phyloP scores from a whole-genome alignment of 768 basidiomycete species.

The Royoungia palumana region DNA sequence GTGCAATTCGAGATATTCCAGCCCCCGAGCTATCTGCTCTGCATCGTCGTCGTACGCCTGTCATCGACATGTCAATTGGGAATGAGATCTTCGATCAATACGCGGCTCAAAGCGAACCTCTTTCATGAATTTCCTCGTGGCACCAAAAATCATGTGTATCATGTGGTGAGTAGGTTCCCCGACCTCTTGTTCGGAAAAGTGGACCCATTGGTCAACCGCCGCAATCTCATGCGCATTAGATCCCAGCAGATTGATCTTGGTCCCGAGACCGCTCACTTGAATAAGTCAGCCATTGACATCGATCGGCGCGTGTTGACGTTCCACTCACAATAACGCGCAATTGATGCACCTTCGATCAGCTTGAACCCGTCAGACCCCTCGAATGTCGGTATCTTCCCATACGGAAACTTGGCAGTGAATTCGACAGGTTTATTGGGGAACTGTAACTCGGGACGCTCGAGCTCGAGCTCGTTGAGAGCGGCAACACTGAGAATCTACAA shows the following conservation, averaged over 20 bases:
- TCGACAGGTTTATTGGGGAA: slow-evolving; percentile 5
- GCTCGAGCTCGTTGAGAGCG: slow-evolving; percentile 6
- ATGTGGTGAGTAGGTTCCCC: background rate
- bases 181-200: slow-evolving; percentile 12
- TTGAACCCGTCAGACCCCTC: slow-evolving; percentile 7
- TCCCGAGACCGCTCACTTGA: slow-evolving; percentile 1
- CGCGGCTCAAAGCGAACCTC: background rate
- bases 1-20: slow-evolving; percentile 7
- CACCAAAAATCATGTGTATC: background rate
- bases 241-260: slow-evolving; percentile 1
- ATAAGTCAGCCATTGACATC: slow-evolving; percentile 13
- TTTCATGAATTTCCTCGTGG: background rate
- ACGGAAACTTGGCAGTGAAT: slow-evolving; percentile 11
- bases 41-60: background rate
- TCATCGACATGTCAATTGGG: background rate
- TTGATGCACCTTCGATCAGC: slow-evolving; percentile 8
- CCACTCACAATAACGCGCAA: slow-evolving; percentile 12
- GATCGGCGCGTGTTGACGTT: no score
- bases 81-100: no score
- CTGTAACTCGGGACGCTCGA: background rate
- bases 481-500: slow-evolving; percentile 11
- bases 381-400: slow-evolving; percentile 10
- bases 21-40: background rate
- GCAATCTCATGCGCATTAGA: slow-evolving; percentile 2
- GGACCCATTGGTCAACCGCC: slow-evolving; percentile 12